Evolutionary conservation across 495 filamentous ascomycete genomes (phyloP), one percentile per base, ranked within the genome.

Genomic region (Penicillium paradoxum): DNA sequence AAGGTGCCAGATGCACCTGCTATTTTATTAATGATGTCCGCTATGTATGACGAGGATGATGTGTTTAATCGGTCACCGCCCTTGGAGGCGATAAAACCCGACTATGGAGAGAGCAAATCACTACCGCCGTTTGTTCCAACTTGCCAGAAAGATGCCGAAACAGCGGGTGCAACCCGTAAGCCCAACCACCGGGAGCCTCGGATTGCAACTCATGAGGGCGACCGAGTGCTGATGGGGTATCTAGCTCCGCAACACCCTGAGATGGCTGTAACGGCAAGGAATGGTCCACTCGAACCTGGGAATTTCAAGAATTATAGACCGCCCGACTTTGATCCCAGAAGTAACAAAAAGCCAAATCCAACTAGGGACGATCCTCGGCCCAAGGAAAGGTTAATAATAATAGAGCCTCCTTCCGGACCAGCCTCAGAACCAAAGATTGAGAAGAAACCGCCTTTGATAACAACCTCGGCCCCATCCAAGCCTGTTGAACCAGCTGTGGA

Each of bases 221-320:
- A 79, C 62, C 65, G 68, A 51, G 74, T 77, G 60, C 72, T 79
- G 56, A 73, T 80, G 52, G 57, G 62, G n/a, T 61, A 63, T 70
- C 55, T 79, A 68, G 75, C 61, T 34, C 71, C 71, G 50, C 69
- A 72, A 54, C 64, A 65, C 54, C 77, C 74, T 34, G 75, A 79
- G 49, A 59, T 78, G 53, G 74, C 75, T 10, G 49, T 59, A 25
- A 45, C 59, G 55, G 68, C 64, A 42, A 40, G 51, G 27, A 38
- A 55, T 3, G n/a, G 34, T 37, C 57, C 65, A 25, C 37, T 63
- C 40, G 57, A 61, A 19, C 54, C 41, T 19, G 51, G 44, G 34
- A 54, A 56, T 43, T 51, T 45, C 22, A 33, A 45, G 21, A 37
- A 14, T 6, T 24, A 52, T 39, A 44, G 34, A 14, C 45, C 32